These are phyloP conservation scores for Populus hybrid DNA, from an alignment of 441 rosid species.

Conservation along the genomic window DNA sequence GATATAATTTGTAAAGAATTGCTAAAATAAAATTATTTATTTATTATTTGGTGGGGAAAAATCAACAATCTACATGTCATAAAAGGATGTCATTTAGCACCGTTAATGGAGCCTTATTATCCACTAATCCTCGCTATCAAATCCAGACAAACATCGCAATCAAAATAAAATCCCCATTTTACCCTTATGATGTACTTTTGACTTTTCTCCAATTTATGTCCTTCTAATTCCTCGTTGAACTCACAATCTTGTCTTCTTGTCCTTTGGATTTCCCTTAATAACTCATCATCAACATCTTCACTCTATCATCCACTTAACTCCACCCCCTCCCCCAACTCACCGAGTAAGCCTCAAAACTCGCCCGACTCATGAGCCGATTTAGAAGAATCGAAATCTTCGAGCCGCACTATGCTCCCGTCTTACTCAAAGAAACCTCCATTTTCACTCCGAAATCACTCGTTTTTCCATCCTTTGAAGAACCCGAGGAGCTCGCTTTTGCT, in stretches of 20 bases:
- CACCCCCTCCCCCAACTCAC: too few relatives aligned
- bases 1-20: too few relatives aligned
- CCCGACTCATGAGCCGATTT: conserved; percentile 55
- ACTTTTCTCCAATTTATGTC: conserved; percentile 1
- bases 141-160: not conserved
- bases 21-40: too few relatives aligned
- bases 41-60: too few relatives aligned
- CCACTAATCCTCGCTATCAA: not conserved
- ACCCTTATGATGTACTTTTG: conserved; percentile 38
- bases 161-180: conserved; percentile 24
- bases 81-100: not conserved
- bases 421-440: conserved; percentile 41
- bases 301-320: not conserved
- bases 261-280: not conserved
- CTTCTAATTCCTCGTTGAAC: conserved; percentile 25
- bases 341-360: not conserved
- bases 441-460: conserved; percentile 31
- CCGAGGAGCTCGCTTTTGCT: conserved; percentile 27
- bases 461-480: conserved; percentile 48
- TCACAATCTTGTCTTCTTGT: conserved; percentile 41
- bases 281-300: conserved; percentile 4
- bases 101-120: not conserved
- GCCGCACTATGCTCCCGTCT: conserved; percentile 38
- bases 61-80: not conserved
- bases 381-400: conserved; percentile 57